phyloP scores from a whole-genome alignment of 1,139 yeast species.

The Yamadazyma buinensis region DNA sequence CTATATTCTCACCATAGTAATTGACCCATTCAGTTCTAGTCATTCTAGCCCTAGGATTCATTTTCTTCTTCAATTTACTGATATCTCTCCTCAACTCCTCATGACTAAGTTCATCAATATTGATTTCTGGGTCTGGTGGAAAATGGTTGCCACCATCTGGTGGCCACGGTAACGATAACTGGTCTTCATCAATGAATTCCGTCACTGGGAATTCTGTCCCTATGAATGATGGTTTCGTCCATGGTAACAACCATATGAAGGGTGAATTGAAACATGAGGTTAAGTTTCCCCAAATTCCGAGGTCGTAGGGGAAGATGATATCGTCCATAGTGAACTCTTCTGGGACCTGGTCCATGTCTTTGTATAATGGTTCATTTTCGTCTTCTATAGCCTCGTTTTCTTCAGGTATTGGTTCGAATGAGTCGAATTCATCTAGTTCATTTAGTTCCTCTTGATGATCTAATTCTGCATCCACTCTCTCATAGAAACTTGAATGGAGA shows the following conservation, averaged over 20 bases:
- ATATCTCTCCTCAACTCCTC: slow-evolving; percentile 14
- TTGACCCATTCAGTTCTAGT: slow-evolving; percentile 63
- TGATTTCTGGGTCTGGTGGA: slow-evolving; percentile 17
- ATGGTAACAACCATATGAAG: slow-evolving; percentile 48
- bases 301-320: slow-evolving; percentile 77
- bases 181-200: slow-evolving; percentile 54
- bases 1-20: slow-evolving; percentile 74
- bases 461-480: slow-evolving; percentile 11
- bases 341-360: slow-evolving; percentile 17
- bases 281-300: slow-evolving; percentile 56
- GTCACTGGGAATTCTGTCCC: slow-evolving; percentile 54
- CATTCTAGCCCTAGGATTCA: slow-evolving; percentile 25
- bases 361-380: background rate
- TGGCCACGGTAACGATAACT: slow-evolving; percentile 77
- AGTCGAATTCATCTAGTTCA: slow-evolving; percentile 8
- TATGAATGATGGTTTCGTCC: slow-evolving; percentile 34
- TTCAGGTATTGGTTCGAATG: no score
- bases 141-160: slow-evolving; percentile 69
- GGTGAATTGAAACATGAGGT: slow-evolving; percentile 52
- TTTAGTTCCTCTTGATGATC: slow-evolving; percentile 9
- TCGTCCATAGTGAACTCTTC: slow-evolving; percentile 50
- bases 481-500: slow-evolving; percentile 17
- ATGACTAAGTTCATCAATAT: slow-evolving; percentile 17
- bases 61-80: slow-evolving; percentile 19
- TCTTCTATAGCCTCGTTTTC: slow-evolving; percentile 5